These are phyloP conservation scores for Mortierella sp. DNA, from an alignment of 371 early-diverging fungal genomes.

Conservation along the genomic window DNA sequence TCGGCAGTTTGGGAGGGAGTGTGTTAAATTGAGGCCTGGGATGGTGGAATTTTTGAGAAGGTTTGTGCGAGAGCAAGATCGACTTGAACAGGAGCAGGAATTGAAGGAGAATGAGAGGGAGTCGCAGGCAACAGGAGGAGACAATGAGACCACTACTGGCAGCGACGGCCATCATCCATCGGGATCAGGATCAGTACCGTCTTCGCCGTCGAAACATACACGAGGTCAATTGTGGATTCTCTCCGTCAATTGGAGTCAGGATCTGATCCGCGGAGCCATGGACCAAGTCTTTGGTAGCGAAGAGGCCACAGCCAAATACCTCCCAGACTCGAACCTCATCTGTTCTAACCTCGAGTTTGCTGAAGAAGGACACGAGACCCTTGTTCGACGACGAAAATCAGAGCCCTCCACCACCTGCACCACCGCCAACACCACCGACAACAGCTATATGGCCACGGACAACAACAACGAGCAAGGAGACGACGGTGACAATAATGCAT, in stretches of 20 bases:
- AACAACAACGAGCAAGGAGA: neutral
- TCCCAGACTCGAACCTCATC: conserved; percentile 43
- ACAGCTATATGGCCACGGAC: neutral
- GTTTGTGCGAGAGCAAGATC: conserved; percentile 39
- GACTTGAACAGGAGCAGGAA: neutral
- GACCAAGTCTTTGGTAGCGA: conserved; percentile 55
- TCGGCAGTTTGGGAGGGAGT: conserved; percentile 44
- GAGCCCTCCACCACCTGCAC: neutral
- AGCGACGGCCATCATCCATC: too few species aligned
- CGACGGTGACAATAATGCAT: too few species aligned
- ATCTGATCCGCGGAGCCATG: conserved; percentile 55
- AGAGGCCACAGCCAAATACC: conserved; percentile 33
- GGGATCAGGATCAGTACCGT: neutral
- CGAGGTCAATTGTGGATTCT: conserved; percentile 46
- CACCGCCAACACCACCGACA: neutral
- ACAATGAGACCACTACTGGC: neutral
- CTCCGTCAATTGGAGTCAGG: conserved; percentile 56
- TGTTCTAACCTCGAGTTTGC: conserved; percentile 47
- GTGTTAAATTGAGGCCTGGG: conserved; percentile 38
- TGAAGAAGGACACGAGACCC: conserved; percentile 31
- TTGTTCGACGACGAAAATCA: conserved; percentile 26
- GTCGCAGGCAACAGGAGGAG: conserved; percentile 6
- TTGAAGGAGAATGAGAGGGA: neutral
- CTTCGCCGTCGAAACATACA: neutral
- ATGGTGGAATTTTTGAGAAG: conserved; percentile 35